These are phyloP conservation scores for Pyricularia sp. DNA, from an alignment of 2,329 filamentous ascomycete species.

Conservation along the genomic window DNA sequence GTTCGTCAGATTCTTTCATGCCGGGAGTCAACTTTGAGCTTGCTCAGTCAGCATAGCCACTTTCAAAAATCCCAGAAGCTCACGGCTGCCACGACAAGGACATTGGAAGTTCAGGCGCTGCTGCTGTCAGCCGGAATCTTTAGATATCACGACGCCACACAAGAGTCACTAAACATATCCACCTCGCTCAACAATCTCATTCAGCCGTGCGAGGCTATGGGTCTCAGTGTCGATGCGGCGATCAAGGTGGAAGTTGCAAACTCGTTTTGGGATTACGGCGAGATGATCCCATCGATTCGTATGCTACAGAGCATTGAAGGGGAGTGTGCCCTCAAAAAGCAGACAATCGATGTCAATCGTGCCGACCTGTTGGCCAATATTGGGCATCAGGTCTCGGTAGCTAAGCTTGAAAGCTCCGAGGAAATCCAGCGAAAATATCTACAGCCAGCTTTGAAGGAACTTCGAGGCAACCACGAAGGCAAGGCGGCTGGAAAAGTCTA, in stretches of 20 bases:
- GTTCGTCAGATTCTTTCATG: slow-evolving; percentile 71
- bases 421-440: slow-evolving; percentile 80
- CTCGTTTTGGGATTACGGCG: slow-evolving; percentile 87
- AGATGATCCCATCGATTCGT: slow-evolving; percentile 75
- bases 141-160: slow-evolving; percentile 65
- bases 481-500: slow-evolving; percentile 76
- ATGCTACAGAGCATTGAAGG: slow-evolving; percentile 68
- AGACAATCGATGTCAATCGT: slow-evolving; percentile 58
- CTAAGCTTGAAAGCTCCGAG: slow-evolving; percentile 80
- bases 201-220: slow-evolving; percentile 53
- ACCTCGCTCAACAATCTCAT: slow-evolving; percentile 72
- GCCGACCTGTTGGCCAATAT: slow-evolving; percentile 77
- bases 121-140: slow-evolving; percentile 63
- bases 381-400: slow-evolving; percentile 78
- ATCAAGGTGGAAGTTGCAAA: slow-evolving; percentile 74
- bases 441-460: slow-evolving; percentile 67
- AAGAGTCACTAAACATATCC: slow-evolving; percentile 77
- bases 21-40: slow-evolving; percentile 69
- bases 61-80: slow-evolving; percentile 50
- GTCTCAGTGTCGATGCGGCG: slow-evolving; percentile 62
- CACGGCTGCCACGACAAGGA: slow-evolving; percentile 47
- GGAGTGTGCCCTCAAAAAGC: slow-evolving; percentile 47
- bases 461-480: slow-evolving; percentile 55
- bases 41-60: slow-evolving; percentile 56
- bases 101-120: slow-evolving; percentile 65